Base-by-base conservation (phyloP, 2,329 filamentous ascomycete species). In the Monosporascus sp. region DNA sequence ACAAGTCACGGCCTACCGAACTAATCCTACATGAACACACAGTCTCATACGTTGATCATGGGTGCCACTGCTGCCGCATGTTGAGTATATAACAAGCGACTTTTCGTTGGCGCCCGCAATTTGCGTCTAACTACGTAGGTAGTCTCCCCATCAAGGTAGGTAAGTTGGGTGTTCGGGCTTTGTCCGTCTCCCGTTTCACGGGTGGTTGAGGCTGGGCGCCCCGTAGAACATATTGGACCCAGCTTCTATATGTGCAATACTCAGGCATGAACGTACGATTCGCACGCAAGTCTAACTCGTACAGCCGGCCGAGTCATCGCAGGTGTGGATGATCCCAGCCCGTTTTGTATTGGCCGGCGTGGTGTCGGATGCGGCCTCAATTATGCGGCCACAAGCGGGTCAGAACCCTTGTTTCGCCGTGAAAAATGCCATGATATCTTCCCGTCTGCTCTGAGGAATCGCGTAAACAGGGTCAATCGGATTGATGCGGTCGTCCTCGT, bases 381-480 rank as follows among this genome's bases (percentile, higher is more conserved):
- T 56, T 64, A 67, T 68, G 66, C 64, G 65, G 64, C 66, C 66
- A 61, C 52, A 61, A 62, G 64, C 63, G 66, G 64, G 64, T 68
- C 72, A 85, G 61, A 86, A 84, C 14, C 80, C 77, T 51, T 73
- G 71, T 67, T 82, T 84, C 41, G 73, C 73, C 59, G 77, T 75
- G 70, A 86, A 92, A 72, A 88, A 89, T 56, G 72, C 73, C 69
- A 82, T 81, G 60, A 87, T 84, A 36, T 76, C 76, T 62, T 86
- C 81, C 51, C 86, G 88, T 51, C 80, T 80, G 57, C 82, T 77
- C 70, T 88, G 84, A 5, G 91, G 89, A 60, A 97, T 86, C 57
- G 90, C 87, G 72, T 90, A 97, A 26, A 97, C 81, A 2, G 93
- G 93, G 71, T 97, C 91, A 40, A 90, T 80, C 17, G 87, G 76